phyloP scores from a whole-genome alignment of 2,329 filamentous ascomycete genomes.

The Fusarium sp. region DNA sequence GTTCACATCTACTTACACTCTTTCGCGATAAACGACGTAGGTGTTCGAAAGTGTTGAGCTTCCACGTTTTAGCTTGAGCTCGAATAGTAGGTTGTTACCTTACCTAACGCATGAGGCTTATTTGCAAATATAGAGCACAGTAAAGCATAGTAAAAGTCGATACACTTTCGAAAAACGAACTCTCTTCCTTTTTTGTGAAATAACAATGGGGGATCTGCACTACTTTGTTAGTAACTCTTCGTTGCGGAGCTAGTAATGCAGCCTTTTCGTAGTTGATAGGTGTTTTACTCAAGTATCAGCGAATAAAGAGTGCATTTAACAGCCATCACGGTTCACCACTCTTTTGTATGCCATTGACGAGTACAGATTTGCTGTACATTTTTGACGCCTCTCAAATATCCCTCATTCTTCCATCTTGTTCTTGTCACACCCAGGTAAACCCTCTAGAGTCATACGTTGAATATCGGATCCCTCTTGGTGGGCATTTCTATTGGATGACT shows the following conservation, averaged over 20 bases:
- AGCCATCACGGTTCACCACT: conserved; percentile 16
- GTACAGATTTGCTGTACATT: background rate
- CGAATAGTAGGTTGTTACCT: background rate
- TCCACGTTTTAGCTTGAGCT: background rate
- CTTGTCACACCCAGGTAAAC: background rate
- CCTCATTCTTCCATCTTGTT: conserved; percentile 8
- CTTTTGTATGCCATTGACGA: conserved; percentile 12
- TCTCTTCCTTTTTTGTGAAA: background rate
- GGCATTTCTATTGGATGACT: conserved; percentile 44
- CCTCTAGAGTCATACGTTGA: conserved; percentile 31
- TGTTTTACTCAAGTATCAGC: conserved; percentile 8
- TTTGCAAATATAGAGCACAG: background rate
- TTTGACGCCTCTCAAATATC: background rate
- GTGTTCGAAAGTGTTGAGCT: background rate
- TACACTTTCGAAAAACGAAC: background rate
- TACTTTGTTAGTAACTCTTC: background rate
- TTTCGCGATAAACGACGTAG: background rate
- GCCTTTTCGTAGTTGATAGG: conserved; percentile 6
- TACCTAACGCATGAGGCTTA: background rate
- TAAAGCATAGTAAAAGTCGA: background rate
- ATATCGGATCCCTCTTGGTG: conserved; percentile 19
- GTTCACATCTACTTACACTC: background rate
- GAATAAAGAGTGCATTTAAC: conserved; percentile 34
- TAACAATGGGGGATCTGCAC: background rate
- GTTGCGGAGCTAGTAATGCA: conserved; percentile 24